Conservation (phyloP, 2,329 filamentous ascomycete species). For the Pleochaeta shiraiana region DNA sequence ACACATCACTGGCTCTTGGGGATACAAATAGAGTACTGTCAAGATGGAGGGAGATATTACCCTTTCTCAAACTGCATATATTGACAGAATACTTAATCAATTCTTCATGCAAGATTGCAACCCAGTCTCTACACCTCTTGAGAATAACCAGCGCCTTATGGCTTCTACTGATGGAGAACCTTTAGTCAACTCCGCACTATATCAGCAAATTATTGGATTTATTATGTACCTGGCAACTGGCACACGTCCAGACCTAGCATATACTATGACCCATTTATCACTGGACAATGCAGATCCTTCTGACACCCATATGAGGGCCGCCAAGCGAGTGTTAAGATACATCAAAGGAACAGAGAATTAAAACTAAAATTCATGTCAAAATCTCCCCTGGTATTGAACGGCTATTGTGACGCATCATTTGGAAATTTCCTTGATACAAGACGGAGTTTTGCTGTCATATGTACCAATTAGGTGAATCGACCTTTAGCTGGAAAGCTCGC, state of each 20-base stretch:
- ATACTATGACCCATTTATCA: too few species aligned
- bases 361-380: not conserved
- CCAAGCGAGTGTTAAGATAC: not conserved
- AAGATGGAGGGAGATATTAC: not conserved
- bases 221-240: not conserved
- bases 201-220: too few species aligned
- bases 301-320: not conserved
- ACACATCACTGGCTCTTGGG: not conserved
- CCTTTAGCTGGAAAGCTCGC: not conserved
- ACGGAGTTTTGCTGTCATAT: not conserved
- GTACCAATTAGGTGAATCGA: conserved; percentile 2
- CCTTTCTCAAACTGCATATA: too few species aligned
- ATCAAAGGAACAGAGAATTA: conserved; percentile 1
- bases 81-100: not conserved
- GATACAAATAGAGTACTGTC: not conserved
- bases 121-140: too few species aligned
- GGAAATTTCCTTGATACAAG: conserved; percentile 2
- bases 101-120: too few species aligned
- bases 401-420: not conserved
- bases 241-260: conserved; percentile 1
- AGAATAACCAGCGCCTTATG: not conserved
- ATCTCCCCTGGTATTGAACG: not conserved
- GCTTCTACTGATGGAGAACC: not conserved
- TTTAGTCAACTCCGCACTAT: not conserved
- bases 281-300: not conserved